Percentiles rank a stretch among this genome's conserved stretches.
These are phyloP conservation scores for Coemansia sp. DNA, from an alignment of 192 early-diverging fungal species.

Conservation along the genomic window DNA sequence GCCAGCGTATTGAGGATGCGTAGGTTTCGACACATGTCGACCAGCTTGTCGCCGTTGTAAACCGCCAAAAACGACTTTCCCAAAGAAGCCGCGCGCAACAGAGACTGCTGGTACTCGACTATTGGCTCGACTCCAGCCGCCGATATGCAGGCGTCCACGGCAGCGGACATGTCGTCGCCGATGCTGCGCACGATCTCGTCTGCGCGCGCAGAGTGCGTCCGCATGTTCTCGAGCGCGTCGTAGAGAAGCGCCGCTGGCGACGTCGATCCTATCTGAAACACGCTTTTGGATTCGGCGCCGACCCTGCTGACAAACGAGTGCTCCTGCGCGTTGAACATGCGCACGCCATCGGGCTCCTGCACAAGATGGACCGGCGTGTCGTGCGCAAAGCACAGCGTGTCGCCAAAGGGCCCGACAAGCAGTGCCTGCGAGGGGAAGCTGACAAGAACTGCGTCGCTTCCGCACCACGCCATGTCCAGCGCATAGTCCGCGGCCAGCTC, in stretches of 20 bases:
- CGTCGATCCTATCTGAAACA: conserved; percentile 96
- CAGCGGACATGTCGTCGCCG: conserved; percentile 69
- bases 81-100: conserved; percentile 83
- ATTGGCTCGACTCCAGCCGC: conserved; percentile 88
- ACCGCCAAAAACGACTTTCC: conserved; percentile 90
- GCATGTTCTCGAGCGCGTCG: conserved; percentile 73
- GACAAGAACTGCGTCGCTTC: conserved; percentile 86
- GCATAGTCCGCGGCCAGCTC: conserved; percentile 13
- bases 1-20: conserved; percentile 89
- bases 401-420: conserved; percentile 92
- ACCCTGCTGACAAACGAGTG: conserved; percentile 90
- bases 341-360: conserved; percentile 88
- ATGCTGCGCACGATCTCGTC: conserved; percentile 95
- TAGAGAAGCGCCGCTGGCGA: conserved; percentile 89
- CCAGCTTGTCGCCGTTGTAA: conserved; percentile 81
- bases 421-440: conserved; percentile 81
- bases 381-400: conserved; percentile 58
- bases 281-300: conserved; percentile 35
- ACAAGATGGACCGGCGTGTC: conserved; percentile 79
- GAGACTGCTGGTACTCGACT: conserved; percentile 70
- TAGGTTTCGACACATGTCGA: conserved; percentile 80
- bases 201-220: conserved; percentile 69
- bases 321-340: conserved; percentile 77
- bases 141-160: conserved; percentile 88
- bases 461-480: conserved; percentile 67